phyloP scores from a whole-genome alignment of 2,329 filamentous ascomycete species.

The Immersiporthe knoxdaviesiana region DNA sequence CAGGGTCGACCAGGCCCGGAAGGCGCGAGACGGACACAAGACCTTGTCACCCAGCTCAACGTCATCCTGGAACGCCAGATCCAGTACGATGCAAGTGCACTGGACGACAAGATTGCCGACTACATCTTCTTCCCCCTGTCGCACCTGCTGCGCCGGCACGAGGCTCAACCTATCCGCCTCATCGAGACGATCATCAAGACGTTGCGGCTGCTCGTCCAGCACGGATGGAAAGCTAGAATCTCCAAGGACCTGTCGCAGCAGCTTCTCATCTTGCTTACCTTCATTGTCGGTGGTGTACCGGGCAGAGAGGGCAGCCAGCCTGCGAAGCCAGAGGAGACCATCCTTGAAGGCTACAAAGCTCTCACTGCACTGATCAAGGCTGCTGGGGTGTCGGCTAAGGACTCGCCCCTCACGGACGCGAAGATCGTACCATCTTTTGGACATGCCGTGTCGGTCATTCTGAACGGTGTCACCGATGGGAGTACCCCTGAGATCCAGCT shows the following conservation, averaged over 20 bases:
- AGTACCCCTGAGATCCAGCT: slow-evolving; percentile 70
- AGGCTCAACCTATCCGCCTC: slow-evolving; percentile 69
- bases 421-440: slow-evolving; percentile 77
- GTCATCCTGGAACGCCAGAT: slow-evolving; percentile 50
- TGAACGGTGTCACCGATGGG: slow-evolving; percentile 72
- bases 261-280: slow-evolving; percentile 80
- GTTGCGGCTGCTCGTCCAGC: slow-evolving; percentile 70
- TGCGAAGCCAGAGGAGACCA: slow-evolving; percentile 71
- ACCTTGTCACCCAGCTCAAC: slow-evolving; percentile 50
- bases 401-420: slow-evolving; percentile 54
- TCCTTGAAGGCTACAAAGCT: slow-evolving; percentile 70
- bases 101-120: slow-evolving; percentile 86
- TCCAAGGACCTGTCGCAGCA: slow-evolving; percentile 77
- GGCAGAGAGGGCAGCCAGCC: slow-evolving; percentile 52
- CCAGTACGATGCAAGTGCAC: slow-evolving; percentile 47
- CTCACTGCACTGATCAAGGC: slow-evolving; percentile 68
- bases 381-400: slow-evolving; percentile 52
- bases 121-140: slow-evolving; percentile 95
- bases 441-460: slow-evolving; percentile 77
- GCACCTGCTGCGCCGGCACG: slow-evolving; percentile 78
- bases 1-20: slow-evolving; percentile 46
- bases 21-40: slow-evolving; percentile 47
- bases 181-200: slow-evolving; percentile 79
- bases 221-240: slow-evolving; percentile 79
- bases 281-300: slow-evolving; percentile 76